phyloP scores from a whole-genome alignment of 805 yeast genomes.

The Metschnikowia corniflorae region DNA sequence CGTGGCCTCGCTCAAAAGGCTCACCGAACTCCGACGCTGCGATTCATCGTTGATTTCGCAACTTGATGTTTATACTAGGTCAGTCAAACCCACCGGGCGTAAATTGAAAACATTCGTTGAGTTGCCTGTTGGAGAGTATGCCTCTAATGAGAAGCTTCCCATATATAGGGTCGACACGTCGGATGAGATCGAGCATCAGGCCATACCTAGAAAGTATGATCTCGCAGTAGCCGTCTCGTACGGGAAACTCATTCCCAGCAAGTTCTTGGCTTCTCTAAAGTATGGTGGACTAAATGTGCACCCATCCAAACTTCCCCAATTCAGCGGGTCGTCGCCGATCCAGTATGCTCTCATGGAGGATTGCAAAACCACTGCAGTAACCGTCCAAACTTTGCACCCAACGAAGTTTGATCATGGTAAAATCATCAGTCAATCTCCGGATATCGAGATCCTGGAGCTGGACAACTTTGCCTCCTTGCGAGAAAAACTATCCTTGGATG shows the following conservation, averaged over 20 bases:
- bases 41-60: constrained; percentile 22
- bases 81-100: constrained; percentile 64
- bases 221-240: constrained; percentile 89
- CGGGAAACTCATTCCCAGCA: constrained; percentile 73
- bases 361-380: constrained; percentile 69
- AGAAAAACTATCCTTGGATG: constrained; percentile 51
- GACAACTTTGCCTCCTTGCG: constrained; percentile 49
- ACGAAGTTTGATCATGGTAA: constrained; percentile 78
- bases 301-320: constrained; percentile 80
- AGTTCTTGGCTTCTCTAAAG: constrained; percentile 44
- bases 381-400: constrained; percentile 89
- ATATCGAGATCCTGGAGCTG: constrained; percentile 33
- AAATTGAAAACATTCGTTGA: constrained; percentile 44
- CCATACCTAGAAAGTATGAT: constrained; percentile 36
- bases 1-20: constrained; percentile 45
- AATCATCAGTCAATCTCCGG: constrained; percentile 55
- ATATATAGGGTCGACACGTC: constrained; percentile 51
- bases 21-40: constrained; percentile 22
- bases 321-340: constrained; percentile 87
- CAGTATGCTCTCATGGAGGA: constrained; percentile 71
- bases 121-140: constrained; percentile 50
- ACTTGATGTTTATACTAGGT: constrained; percentile 61
- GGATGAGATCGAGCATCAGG: constrained; percentile 13
- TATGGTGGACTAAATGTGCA: constrained; percentile 86
- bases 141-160: constrained; percentile 29